A percentile compares a stretch with the other conserved stretches of the same genome.
Conservation (phyloP, 257 asterid species). For the Anisodus tanguticus region DNA sequence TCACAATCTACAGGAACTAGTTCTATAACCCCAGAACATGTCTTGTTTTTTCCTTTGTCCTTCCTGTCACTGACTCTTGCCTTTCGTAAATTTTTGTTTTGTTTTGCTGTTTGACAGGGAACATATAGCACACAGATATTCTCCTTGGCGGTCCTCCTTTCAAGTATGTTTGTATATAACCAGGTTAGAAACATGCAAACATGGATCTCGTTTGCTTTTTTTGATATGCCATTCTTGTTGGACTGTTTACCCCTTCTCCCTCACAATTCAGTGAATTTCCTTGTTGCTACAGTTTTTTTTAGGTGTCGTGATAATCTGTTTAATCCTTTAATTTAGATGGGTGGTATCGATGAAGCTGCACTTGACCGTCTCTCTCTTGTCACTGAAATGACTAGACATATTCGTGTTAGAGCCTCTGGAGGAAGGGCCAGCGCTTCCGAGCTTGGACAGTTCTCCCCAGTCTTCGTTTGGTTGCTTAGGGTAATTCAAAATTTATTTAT, state of each 20-base stretch:
- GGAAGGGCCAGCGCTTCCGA: slow-evolving; percentile 86
- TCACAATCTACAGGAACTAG: background rate
- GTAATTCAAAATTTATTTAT: slow-evolving; percentile 48
- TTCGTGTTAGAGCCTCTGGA: slow-evolving; percentile 93
- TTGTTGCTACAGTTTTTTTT: background rate
- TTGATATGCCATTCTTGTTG: background rate
- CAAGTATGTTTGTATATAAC: slow-evolving; percentile 96
- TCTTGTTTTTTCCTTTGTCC: background rate
- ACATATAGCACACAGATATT: slow-evolving; percentile 95
- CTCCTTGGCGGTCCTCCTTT: slow-evolving; percentile 95
- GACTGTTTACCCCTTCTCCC: background rate
- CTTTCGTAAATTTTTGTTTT: slow-evolving; percentile 28
- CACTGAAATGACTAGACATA: slow-evolving; percentile 99
- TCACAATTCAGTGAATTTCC: background rate
- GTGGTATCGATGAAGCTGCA: slow-evolving; percentile 99
- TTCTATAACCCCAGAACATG: background rate
- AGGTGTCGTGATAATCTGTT: background rate
- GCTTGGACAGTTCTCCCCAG: slow-evolving; percentile 94
- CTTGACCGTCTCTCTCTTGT: slow-evolving; percentile 97
- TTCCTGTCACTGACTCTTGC: background rate
- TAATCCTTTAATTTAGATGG: slow-evolving; percentile 66
- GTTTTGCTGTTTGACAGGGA: slow-evolving; percentile 62
- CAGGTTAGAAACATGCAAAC: slow-evolving; percentile 59
- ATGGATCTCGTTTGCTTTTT: background rate
- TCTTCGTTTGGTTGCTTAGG: slow-evolving; percentile 98